phyloP scores from a whole-genome alignment of 805 yeast species.

The Hanseniaspora jakobsenii region DNA sequence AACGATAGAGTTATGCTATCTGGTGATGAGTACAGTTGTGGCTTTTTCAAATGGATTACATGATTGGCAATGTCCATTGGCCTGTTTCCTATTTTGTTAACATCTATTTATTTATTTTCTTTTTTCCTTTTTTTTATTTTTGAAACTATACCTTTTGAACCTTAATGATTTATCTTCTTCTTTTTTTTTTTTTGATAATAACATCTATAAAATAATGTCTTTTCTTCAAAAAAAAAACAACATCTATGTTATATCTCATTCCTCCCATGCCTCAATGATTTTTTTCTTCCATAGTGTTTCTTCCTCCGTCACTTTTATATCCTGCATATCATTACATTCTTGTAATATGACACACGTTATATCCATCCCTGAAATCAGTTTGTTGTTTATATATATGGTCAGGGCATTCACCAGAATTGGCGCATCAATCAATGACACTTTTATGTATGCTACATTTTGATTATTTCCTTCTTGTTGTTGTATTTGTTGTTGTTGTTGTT shows the following conservation, averaged over 20 bases:
- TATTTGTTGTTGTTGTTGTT: too few species aligned
- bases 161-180: too few species aligned
- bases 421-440: constrained; percentile 25
- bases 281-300: constrained; percentile 24
- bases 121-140: too few species aligned
- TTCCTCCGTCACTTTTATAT: constrained; percentile 22
- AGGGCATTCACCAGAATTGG: constrained; percentile 26
- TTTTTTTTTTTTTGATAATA: too few species aligned
- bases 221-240: too few species aligned
- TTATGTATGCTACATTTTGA: constrained; percentile 20
- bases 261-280: constrained; percentile 12
- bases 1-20: constrained; percentile 21
- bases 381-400: constrained; percentile 26
- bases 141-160: too few species aligned
- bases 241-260: background rate
- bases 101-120: too few species aligned
- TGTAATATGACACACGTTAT: constrained; percentile 21
- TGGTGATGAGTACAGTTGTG: constrained; percentile 33
- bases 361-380: constrained; percentile 24
- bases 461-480: background rate
- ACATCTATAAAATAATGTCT: too few species aligned
- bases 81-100: too few species aligned
- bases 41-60: constrained; percentile 41
- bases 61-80: too few species aligned
- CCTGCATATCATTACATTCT: constrained; percentile 20